These are phyloP conservation scores for Aspergillus panamensis DNA, from an alignment of 495 filamentous ascomycete genomes.

Conservation along the genomic window DNA sequence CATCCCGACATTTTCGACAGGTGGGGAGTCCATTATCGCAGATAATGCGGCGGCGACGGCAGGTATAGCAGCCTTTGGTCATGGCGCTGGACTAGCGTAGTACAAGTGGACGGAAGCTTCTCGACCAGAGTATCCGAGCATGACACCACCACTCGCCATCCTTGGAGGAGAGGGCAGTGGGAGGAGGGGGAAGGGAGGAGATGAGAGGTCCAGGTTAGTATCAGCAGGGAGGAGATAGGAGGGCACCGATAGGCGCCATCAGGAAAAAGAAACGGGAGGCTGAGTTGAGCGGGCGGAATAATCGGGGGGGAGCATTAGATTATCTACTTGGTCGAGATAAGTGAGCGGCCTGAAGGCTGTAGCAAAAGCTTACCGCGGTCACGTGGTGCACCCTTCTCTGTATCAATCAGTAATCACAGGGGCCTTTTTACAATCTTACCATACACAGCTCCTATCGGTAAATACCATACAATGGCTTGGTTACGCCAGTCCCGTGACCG, in stretches of 20 bases:
- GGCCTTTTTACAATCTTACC: too few relatives aligned
- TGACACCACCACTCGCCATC: constrained; percentile 23
- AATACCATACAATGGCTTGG: background rate
- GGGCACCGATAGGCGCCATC: background rate
- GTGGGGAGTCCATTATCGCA: constrained; percentile 62
- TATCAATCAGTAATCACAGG: too few relatives aligned
- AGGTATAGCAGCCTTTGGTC: constrained; percentile 51
- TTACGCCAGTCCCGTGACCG: constrained; percentile 7
- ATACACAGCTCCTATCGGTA: background rate
- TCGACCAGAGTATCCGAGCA: constrained; percentile 20
- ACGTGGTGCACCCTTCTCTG: background rate
- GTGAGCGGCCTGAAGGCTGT: too few relatives aligned
- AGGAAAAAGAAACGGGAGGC: constrained; percentile 13
- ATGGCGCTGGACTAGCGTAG: constrained; percentile 24
- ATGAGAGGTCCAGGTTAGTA: background rate
- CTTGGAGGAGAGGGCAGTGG: constrained; percentile 6
- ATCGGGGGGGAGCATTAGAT: background rate
- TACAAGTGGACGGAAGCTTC: constrained; percentile 11
- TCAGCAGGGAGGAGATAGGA: constrained; percentile 4
- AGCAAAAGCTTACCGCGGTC: too few relatives aligned
- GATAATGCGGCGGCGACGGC: constrained; percentile 48
- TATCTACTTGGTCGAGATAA: too few relatives aligned
- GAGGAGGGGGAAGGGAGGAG: background rate
- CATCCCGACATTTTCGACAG: constrained; percentile 61
- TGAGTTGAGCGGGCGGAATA: background rate